Percentiles rank a stretch among this genome's conserved stretches.
Evolutionary conservation across 495 filamentous ascomycete species (phyloP).

Genomic region (Geopyxis carbonaria): DNA sequence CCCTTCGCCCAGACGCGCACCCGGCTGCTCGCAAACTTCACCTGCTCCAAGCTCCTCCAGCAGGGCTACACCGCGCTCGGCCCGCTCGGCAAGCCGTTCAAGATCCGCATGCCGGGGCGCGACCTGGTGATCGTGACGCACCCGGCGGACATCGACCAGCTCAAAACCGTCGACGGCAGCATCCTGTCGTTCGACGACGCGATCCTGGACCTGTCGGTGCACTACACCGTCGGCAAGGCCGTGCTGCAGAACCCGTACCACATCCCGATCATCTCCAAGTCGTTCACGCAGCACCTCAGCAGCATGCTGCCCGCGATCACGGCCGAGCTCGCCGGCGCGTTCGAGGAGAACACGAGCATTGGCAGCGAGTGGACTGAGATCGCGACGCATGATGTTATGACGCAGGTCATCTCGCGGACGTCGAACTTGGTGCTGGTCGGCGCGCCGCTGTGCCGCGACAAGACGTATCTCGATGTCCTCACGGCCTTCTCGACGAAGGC

Average conservation of each 20-base stretch:
- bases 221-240: slow-evolving; percentile 12
- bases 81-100: slow-evolving; percentile 14
- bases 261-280: slow-evolving; percentile 10
- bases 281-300: slow-evolving; percentile 17
- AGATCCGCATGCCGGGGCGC: slow-evolving; percentile 13
- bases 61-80: no score
- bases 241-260: slow-evolving; percentile 8
- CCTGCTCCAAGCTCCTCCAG: no score
- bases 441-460: slow-evolving; percentile 14
- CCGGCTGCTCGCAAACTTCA: no score
- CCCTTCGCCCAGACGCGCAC: no score
- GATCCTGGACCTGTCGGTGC: slow-evolving; percentile 7
- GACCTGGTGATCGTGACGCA: slow-evolving; percentile 15
- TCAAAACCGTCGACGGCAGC: slow-evolving; percentile 8
- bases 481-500: slow-evolving; percentile 10
- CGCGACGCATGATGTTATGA: no score
- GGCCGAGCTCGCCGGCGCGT: slow-evolving; percentile 12
- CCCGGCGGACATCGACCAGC: slow-evolving; percentile 13
- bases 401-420: slow-evolving; percentile 4
- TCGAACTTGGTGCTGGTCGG: no score
- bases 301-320: slow-evolving; percentile 16
- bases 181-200: slow-evolving; percentile 14
- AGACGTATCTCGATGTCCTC: slow-evolving; percentile 15
- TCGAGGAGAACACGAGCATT: slow-evolving; percentile 17
- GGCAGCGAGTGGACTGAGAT: slow-evolving; percentile 1